These are phyloP conservation scores for Elsinoe perseae DNA, from an alignment of 2,329 filamentous ascomycete species.

Conservation along the genomic window DNA sequence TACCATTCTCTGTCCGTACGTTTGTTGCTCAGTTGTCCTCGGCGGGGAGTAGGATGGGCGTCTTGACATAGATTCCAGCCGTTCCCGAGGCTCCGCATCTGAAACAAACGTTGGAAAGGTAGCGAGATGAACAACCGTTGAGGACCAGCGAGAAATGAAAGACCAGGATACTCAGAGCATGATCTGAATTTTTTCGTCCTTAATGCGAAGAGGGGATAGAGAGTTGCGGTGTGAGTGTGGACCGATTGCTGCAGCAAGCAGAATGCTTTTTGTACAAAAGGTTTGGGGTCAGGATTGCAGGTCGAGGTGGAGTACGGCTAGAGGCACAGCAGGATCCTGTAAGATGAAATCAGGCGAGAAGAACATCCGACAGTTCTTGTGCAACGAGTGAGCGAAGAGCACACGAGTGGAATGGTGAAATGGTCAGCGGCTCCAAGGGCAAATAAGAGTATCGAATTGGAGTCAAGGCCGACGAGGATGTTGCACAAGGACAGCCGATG, in stretches of 20 bases:
- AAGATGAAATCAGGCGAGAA: background rate
- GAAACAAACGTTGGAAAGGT: constrained; percentile 13
- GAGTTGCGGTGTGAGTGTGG: constrained; percentile 11
- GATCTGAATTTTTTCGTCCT: constrained; percentile 1
- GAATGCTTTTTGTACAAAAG: constrained; percentile 14
- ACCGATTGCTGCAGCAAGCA: constrained; percentile 9
- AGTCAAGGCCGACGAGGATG: background rate
- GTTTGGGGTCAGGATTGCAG: constrained; percentile 10
- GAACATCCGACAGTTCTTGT: background rate
- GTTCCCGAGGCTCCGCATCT: constrained; percentile 12
- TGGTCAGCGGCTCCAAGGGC: background rate
- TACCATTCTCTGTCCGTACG: constrained; percentile 7
- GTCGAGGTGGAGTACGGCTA: constrained; percentile 7
- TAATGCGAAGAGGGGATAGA: background rate
- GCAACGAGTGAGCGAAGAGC: background rate
- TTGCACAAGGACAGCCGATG: constrained; percentile 3
- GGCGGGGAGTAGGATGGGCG: constrained; percentile 1
- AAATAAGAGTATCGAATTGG: constrained; percentile 9
- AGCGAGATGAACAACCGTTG: constrained; percentile 14
- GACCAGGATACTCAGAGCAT: constrained; percentile 5
- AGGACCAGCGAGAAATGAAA: background rate
- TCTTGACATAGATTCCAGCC: constrained; percentile 14
- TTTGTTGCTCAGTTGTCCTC: background rate
- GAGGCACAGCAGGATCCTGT: background rate
- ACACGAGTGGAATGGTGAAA: constrained; percentile 8